Evolutionary conservation across 306 rosid genomes (phyloP), one percentile per base, ranked within the genome.

Genomic region (Crotalaria pallida): DNA sequence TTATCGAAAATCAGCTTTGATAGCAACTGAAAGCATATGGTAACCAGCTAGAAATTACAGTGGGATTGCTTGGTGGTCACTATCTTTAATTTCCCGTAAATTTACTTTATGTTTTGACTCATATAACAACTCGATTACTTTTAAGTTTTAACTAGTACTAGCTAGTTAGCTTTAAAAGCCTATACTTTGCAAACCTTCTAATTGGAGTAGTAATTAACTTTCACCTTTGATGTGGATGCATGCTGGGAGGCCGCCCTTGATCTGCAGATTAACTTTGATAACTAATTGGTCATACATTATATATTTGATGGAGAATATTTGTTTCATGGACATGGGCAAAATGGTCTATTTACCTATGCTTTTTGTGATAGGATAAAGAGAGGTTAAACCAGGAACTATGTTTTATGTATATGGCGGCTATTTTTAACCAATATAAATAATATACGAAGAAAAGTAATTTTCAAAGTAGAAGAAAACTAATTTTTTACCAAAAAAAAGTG

Each of bases 21-120:
- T 76, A 40, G n/a, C 27, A 69, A 47, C 17, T 10, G 16, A 77
- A 78, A 29, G 29, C 16, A 57, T 45, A 52, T 36, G 62, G 4
- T 10, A 48, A 31, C 47, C 12, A 16, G 17, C 18, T 53, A 13
- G 29, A 45, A 11, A 9, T 36, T 9, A 64, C 10, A 23, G 17
- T 77, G 77, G 44, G 2, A 45, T 77, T 21, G 68, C 48, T 33
- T 23, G 19, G 65, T 51, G 76, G 66, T 60, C 60, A 63, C 56
- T 62, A 43, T 38, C 45, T 53, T 52, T 31, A 31, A 31, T 31
- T 31, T 55, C 29, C 49, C 27, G 17, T 17, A 40, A 58, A 23
- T 49, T 67, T 18, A 47, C 53, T 17, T 12, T 48, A 15, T 48
- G 47, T 44, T 58, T 58, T 2, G 23, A 49, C 58, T 36, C 5